phyloP scores from a whole-genome alignment of 2,329 filamentous ascomycete species.

The Metarhizium guizhouense region DNA sequence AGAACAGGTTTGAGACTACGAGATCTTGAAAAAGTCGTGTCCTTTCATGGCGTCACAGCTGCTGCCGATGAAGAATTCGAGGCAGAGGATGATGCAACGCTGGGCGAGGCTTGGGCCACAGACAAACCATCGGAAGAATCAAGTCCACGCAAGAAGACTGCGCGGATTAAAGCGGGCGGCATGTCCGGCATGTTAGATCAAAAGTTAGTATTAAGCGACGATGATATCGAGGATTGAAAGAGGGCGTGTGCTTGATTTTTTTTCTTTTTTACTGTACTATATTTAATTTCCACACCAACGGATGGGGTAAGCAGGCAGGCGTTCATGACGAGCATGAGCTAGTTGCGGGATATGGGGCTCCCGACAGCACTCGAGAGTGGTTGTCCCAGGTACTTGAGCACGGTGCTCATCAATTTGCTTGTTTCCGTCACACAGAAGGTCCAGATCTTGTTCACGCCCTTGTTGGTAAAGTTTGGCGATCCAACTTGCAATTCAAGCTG shows the following conservation, averaged over 20 bases:
- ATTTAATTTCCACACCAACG: too few species aligned
- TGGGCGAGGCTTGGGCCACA: constrained; percentile 49
- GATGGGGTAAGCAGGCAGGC: too few species aligned
- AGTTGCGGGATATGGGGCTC: too few species aligned
- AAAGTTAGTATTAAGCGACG: constrained; percentile 67
- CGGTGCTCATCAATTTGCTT: too few species aligned
- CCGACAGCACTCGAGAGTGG: too few species aligned
- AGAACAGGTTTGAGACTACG: constrained; percentile 34
- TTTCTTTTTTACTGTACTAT: not conserved
- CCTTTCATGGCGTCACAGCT: constrained; percentile 51
- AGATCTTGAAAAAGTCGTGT: constrained; percentile 60
- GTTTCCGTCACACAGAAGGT: too few species aligned
- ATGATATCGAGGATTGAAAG: constrained; percentile 66
- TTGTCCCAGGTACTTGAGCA: too few species aligned
- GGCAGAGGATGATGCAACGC: constrained; percentile 33
- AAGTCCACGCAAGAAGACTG: constrained; percentile 38
- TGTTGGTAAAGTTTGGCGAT: too few species aligned
- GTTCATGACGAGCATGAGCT: too few species aligned
- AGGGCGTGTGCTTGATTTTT: constrained; percentile 17
- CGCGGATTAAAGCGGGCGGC: constrained; percentile 27
- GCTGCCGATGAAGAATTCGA: constrained; percentile 34
- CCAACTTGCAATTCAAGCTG: too few species aligned
- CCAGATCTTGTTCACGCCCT: too few species aligned
- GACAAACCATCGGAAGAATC: constrained; percentile 49
- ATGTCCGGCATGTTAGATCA: constrained; percentile 42